Percentiles rank a stretch among this genome's conserved stretches.
phyloP scores from a whole-genome alignment of 106 monocot species.

The Acorus gramineus region DNA sequence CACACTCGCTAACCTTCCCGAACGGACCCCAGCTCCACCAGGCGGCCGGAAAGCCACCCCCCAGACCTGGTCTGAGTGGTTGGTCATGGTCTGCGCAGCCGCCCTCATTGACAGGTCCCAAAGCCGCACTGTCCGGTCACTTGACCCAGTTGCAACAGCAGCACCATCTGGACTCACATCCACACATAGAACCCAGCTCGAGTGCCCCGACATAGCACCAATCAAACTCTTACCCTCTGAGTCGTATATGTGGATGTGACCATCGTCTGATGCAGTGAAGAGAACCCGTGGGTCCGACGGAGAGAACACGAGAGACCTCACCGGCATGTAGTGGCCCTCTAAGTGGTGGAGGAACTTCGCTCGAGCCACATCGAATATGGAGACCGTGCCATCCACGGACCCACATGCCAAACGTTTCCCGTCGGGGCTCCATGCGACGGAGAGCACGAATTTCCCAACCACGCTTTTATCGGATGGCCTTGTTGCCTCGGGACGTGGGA shows the following conservation, averaged over 20 bases:
- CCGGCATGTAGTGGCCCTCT: constrained; percentile 82
- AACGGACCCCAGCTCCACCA: constrained; percentile 47
- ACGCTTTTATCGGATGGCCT: constrained; percentile 40
- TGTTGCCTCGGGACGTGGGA: constrained; percentile 60
- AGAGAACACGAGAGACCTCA: constrained; percentile 81
- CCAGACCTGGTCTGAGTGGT: constrained; percentile 89
- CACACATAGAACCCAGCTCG: constrained; percentile 77
- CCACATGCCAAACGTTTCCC: constrained; percentile 71
- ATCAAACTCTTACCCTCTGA: constrained; percentile 74
- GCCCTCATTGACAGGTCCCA: constrained; percentile 92
- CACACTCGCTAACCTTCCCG: constrained; percentile 73
- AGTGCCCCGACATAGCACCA: constrained; percentile 82
- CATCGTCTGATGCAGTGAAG: constrained; percentile 79
- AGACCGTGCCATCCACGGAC: constrained; percentile 75
- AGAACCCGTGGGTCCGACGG: constrained; percentile 74
- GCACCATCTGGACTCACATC: constrained; percentile 88
- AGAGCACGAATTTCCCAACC: constrained; percentile 71
- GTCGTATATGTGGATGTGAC: constrained; percentile 83
- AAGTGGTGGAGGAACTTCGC: constrained; percentile 90
- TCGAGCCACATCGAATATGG: constrained; percentile 64
- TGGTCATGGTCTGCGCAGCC: constrained; percentile 79
- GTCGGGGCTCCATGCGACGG: constrained; percentile 95
- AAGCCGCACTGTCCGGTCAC: constrained; percentile 78
- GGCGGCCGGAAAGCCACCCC: constrained; percentile 68
- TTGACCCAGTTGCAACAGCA: constrained; percentile 85